Evolutionary conservation across 495 filamentous ascomycete genomes (phyloP).

Genomic region (Neurospora africana): DNA sequence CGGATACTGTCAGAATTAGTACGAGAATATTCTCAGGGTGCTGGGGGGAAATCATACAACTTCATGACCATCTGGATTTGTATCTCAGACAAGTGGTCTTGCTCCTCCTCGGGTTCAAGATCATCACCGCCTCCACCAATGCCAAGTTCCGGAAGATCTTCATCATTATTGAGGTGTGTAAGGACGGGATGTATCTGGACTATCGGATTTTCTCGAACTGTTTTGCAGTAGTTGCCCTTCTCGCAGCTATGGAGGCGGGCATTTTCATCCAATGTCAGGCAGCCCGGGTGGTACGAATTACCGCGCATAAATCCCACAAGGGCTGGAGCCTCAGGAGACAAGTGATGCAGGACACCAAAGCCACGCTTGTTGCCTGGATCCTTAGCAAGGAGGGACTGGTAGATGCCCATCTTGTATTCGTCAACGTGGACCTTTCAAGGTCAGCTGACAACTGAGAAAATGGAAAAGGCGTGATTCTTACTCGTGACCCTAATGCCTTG

Average conservation of each 20-base stretch:
- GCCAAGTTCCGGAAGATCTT: constrained; percentile 60
- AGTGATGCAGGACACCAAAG: constrained; percentile 26
- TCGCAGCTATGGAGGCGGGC: constrained; percentile 87
- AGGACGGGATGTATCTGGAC: constrained; percentile 77
- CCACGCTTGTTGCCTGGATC: constrained; percentile 11
- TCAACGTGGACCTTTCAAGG: constrained; percentile 64
- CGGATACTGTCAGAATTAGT: constrained; percentile 8
- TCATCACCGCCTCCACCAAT: constrained; percentile 74
- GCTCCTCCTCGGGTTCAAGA: constrained; percentile 51
- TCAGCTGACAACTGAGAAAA: constrained; percentile 4
- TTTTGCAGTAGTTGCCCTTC: constrained; percentile 53
- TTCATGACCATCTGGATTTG: constrained; percentile 38
- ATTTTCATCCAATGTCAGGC: constrained; percentile 51
- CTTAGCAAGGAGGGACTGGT: constrained; percentile 48
- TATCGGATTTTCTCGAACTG: constrained; percentile 42
- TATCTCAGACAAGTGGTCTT: constrained; percentile 43
- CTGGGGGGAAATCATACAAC: constrained; percentile 24
- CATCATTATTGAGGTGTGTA: constrained; percentile 40
- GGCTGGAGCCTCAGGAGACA: constrained; percentile 48
- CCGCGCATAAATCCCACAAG: constrained; percentile 70
- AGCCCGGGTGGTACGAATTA: constrained; percentile 57
- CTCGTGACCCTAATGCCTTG: constrained; percentile 53
- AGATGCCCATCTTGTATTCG: constrained; percentile 65
- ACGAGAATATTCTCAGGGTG: background rate
- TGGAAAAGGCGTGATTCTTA: constrained; percentile 14